Evolutionary conservation across 495 filamentous ascomycete genomes (phyloP).

Genomic region (Xylaria flabelliformis): DNA sequence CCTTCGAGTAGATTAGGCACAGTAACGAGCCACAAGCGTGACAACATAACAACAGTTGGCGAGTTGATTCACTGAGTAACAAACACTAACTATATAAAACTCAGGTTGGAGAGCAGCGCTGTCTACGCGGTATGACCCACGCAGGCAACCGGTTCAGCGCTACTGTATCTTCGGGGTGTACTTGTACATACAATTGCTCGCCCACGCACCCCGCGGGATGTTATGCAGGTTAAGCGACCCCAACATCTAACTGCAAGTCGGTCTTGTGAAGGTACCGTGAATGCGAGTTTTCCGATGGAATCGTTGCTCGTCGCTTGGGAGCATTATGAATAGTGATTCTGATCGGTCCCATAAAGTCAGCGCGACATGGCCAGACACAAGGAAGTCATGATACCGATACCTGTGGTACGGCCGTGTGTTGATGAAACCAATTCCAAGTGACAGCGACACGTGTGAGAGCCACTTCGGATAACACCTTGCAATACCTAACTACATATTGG

Average conservation of each 20-base stretch:
- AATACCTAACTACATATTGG: background rate
- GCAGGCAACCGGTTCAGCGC: slow-evolving; percentile 1
- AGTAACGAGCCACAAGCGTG: background rate
- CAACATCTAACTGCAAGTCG: slow-evolving; percentile 12
- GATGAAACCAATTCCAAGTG: background rate
- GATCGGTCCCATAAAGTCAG: slow-evolving; percentile 2
- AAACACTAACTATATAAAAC: background rate
- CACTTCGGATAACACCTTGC: background rate
- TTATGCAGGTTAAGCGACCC: slow-evolving; percentile 25
- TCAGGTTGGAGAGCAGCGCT: background rate
- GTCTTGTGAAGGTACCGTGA: background rate
- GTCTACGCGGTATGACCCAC: slow-evolving; percentile 11
- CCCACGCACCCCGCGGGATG: slow-evolving; percentile 26
- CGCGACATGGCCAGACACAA: background rate
- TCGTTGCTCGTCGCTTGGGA: background rate
- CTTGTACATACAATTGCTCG: background rate
- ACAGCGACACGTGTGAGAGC: slow-evolving; percentile 14
- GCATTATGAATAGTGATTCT: background rate
- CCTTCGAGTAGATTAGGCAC: background rate
- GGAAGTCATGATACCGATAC: background rate
- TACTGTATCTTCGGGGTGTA: slow-evolving; percentile 4
- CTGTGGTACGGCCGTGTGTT: background rate
- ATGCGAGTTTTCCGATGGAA: background rate
- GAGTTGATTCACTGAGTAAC: background rate
- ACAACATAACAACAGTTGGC: background rate